Evolutionary conservation across 306 rosid species (phyloP).

Genomic region (Cyamopsis tetragonoloba): DNA sequence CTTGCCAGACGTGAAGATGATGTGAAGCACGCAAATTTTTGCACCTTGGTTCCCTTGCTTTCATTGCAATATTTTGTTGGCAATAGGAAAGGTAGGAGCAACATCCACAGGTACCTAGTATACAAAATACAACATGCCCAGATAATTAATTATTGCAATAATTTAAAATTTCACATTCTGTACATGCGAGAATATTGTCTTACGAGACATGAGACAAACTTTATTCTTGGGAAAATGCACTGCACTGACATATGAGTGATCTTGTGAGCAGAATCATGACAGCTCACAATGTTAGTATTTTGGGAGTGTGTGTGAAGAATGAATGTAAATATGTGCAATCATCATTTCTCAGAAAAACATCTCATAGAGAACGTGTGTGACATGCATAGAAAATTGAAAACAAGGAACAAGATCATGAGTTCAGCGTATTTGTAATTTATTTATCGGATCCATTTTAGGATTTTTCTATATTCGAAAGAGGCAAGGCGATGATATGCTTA

Average conservation of each 20-base stretch:
- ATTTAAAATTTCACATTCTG: neutral
- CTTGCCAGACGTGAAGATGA: neutral
- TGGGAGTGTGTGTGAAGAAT: too few species aligned
- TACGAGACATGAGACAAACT: neutral
- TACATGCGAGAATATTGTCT: neutral
- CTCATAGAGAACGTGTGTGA: neutral
- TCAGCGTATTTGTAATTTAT: neutral
- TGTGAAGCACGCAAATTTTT: neutral
- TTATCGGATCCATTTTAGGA: neutral
- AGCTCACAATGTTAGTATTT: too few species aligned
- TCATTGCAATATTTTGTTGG: slow-evolving; percentile 48
- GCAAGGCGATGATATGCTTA: neutral
- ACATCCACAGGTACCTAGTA: slow-evolving; percentile 87
- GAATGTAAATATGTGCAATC: neutral
- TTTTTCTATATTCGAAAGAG: neutral
- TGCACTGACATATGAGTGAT: neutral
- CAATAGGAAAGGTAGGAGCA: slow-evolving; percentile 68
- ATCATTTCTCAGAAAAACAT: neutral
- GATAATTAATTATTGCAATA: slow-evolving; percentile 10
- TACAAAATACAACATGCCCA: neutral
- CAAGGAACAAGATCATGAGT: neutral
- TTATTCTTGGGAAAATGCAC: neutral
- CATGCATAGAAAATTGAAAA: neutral
- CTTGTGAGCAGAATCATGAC: neutral
- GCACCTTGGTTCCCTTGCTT: slow-evolving; percentile 7